Evolutionary conservation across 139 green algal genomes (phyloP), one percentile per base, ranked within the genome.

Genomic region (Chlorella sp.): DNA sequence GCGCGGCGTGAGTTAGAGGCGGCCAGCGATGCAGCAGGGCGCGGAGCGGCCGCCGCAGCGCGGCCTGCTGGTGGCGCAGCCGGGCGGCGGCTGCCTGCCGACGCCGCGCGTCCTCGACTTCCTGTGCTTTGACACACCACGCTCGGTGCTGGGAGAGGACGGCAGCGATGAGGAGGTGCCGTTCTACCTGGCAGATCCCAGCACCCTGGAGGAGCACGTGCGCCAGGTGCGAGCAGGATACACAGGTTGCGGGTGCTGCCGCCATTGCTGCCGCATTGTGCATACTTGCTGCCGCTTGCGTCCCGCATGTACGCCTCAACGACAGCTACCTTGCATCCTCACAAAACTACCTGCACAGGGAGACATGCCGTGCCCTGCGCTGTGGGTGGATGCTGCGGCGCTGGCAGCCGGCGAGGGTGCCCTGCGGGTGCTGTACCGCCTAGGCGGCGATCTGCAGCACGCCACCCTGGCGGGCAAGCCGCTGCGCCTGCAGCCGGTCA

Each of bases 401-500:
- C 73, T 83, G 19, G 51, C 40, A 30, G 73, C 75, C 3, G 81
- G 82, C 41, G 30, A 7, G 4, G 82, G 65, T 8, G 19, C 32
- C 4, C 73, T 90, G 34, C 38, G 83, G 30, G 54, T 90, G 28
- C 56, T 85, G 8, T 90, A 83, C 67, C 38, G 69, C 78, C 73
- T 90, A 30, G 86, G 86, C 34, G 56, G 73, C 75, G n/a, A 32
- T 3, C 72, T 68, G n/a, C 46, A 60, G 14, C 43, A 43, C 64
- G 60, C 41, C 43, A 19, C n/a, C 40, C 73, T 78, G 51, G 64
- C 81, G 0, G n/a, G 73, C 64, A 88, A 90, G 75, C 65, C 86
- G 4, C 34, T 90, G 36, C 70, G 65, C 34, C 77, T 88, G 62
- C 85, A 88, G 68, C 85, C 85, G 3, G 58, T 62, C 8, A 86